Evolutionary conservation across 2,329 filamentous ascomycete genomes (phyloP).

Genomic region (Aureobasidium sp.): DNA sequence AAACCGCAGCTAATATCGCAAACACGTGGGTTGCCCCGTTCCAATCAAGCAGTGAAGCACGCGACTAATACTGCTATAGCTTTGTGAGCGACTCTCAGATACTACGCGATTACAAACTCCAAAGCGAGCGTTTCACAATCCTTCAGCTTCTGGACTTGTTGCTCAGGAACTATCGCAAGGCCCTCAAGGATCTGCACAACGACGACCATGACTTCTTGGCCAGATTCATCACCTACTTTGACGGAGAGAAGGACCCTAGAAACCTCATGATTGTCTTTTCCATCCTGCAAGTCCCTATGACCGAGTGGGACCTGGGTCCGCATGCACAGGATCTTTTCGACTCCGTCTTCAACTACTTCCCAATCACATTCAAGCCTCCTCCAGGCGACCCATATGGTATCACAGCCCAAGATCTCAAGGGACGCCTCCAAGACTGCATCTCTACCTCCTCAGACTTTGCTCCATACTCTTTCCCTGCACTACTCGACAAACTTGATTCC

Average conservation of each 20-base stretch:
- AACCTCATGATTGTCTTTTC: slow-evolving; percentile 66
- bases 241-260: slow-evolving; percentile 60
- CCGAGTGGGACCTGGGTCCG: slow-evolving; percentile 56
- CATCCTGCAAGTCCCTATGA: slow-evolving; percentile 56
- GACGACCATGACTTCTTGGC: slow-evolving; percentile 46
- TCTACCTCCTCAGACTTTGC: slow-evolving; percentile 54
- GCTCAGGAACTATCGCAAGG: slow-evolving; percentile 52
- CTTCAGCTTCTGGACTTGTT: slow-evolving; percentile 53
- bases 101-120: slow-evolving; percentile 53
- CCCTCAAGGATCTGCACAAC: slow-evolving; percentile 49
- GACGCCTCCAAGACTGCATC: slow-evolving; percentile 55
- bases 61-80: slow-evolving; percentile 30
- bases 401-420: slow-evolving; percentile 59
- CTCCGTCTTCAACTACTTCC: slow-evolving; percentile 63
- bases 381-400: slow-evolving; percentile 63
- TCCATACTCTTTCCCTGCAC: slow-evolving; percentile 57
- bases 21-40: slow-evolving; percentile 33
- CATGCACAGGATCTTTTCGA: slow-evolving; percentile 58
- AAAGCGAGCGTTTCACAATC: slow-evolving; percentile 52
- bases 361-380: slow-evolving; percentile 61
- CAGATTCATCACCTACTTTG: slow-evolving; percentile 55
- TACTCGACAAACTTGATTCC: slow-evolving; percentile 62
- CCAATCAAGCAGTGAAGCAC: not conserved
- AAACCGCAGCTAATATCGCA: slow-evolving; percentile 45
- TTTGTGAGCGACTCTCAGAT: slow-evolving; percentile 45